Percentiles rank a stretch among this genome's conserved stretches.
phyloP scores from a whole-genome alignment of 2,329 filamentous ascomycete genomes.

The Fusarium neocosmosporiellum region DNA sequence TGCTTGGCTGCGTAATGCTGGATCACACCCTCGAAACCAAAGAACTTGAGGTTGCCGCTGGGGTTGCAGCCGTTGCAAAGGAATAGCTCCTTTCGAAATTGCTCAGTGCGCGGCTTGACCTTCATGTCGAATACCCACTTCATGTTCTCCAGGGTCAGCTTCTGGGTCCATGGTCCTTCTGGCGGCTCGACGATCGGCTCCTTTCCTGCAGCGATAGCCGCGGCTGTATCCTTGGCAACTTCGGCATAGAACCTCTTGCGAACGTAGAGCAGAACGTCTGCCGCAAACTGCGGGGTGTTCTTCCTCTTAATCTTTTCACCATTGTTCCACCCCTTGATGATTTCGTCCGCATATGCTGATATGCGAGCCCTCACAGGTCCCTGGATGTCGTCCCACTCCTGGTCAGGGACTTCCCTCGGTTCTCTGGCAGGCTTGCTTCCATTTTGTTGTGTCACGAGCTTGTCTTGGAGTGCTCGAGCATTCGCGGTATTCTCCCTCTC shows the following conservation, averaged over 20 bases:
- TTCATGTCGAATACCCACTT: constrained; percentile 86
- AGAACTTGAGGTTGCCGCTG: constrained; percentile 69
- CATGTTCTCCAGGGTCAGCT: constrained; percentile 84
- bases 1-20: constrained; percentile 90
- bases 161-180: constrained; percentile 67
- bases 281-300: constrained; percentile 75
- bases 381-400: constrained; percentile 78
- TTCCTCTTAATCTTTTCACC: constrained; percentile 73
- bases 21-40: constrained; percentile 81
- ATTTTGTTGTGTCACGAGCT: not conserved
- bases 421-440: constrained; percentile 8
- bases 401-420: constrained; percentile 68
- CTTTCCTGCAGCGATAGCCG: constrained; percentile 58
- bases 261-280: constrained; percentile 75
- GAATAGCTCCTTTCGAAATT: constrained; percentile 77
- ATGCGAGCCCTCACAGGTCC: constrained; percentile 74
- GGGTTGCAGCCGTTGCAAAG: constrained; percentile 75
- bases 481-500: constrained; percentile 55
- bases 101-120: constrained; percentile 75
- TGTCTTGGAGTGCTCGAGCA: constrained; percentile 51
- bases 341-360: constrained; percentile 74
- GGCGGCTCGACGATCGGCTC: constrained; percentile 59
- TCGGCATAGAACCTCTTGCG: constrained; percentile 74
- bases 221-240: constrained; percentile 63
- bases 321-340: constrained; percentile 74